Base-by-base conservation (phyloP, 345 rosid genomes). In the Moricandia moricandioides region DNA sequence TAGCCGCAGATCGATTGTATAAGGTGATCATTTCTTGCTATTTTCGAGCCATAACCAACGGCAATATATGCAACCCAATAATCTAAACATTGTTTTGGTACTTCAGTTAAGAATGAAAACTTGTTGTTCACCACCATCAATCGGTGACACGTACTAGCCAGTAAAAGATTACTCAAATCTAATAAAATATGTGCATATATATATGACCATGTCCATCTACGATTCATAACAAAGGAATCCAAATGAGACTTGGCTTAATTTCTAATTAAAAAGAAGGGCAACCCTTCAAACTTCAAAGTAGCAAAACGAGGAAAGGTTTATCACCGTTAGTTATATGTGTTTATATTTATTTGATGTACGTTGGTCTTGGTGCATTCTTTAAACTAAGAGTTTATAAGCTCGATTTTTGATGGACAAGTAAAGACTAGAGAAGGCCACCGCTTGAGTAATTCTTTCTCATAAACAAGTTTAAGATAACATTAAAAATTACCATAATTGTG, bases 351-450 rank as follows among this genome's bases (percentile, higher is more conserved):
- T 30, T 57, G 66, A 39, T 57, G 35, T 40, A 49, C 55, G 29
- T 74, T 67, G 72, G 54, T 55, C 18, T 31, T 57, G 54, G 61
- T 66, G 72, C 33, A 65, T 30, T 27, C 52, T 57, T 67, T 67
- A 74, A 74, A 67, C 51, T 67, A 74, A 58, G 60, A 43, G 33
- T 26, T 56, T 56, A 24, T 7, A 13, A 59, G 78, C 78, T 58
- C 78, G 72, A 58, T 67, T 49, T 74, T 74, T 74, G 62, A 74
- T 74, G 72, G 61, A 21, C 62, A 24, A 67, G 11, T 74, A 67
- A 74, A 74, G 72, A 74, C 72, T 67, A 74, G 72, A 74, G 78
- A 74, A 59, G 39, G 72, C 60, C 49, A 74, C 72, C 78, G 72
- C 78, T 67, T 59, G 72, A 47, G 78, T 60, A 67, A 74, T 67